phyloP scores from a whole-genome alignment of 2,329 filamentous ascomycete species.

The Venturia pyrina region DNA sequence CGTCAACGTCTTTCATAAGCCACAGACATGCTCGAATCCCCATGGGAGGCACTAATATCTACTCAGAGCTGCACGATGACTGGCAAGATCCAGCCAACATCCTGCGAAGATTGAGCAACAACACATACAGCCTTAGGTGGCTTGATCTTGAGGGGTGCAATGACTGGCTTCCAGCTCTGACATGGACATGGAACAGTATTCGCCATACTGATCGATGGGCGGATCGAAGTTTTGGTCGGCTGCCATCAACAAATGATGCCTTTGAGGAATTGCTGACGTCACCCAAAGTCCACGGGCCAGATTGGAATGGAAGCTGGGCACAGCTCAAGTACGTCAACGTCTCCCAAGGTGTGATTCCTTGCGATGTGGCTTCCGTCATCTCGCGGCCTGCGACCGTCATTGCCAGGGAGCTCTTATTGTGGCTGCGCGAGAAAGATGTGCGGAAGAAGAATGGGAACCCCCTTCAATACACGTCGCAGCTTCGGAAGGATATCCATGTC shows the following conservation, averaged over 20 bases:
- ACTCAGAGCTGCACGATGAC: slow-evolving; percentile 16
- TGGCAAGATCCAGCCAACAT: slow-evolving; percentile 44
- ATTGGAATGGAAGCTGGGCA: slow-evolving; percentile 35
- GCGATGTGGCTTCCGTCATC: slow-evolving; percentile 14
- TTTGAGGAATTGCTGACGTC: slow-evolving; percentile 12
- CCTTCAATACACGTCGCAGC: not conserved
- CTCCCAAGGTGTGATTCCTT: slow-evolving; percentile 36
- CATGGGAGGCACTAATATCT: slow-evolving; percentile 19
- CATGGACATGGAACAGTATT: not conserved
- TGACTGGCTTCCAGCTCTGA: slow-evolving; percentile 34
- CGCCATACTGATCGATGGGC: not conserved
- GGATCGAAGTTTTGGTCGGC: slow-evolving; percentile 1
- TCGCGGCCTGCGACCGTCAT: slow-evolving; percentile 13
- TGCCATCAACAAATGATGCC: not conserved
- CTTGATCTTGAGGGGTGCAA: slow-evolving; percentile 52
- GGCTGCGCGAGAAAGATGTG: slow-evolving; percentile 4
- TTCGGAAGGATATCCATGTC: slow-evolving; percentile 3
- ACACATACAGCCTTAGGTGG: slow-evolving; percentile 50
- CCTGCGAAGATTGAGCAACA: slow-evolving; percentile 41
- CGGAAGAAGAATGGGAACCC: not conserved
- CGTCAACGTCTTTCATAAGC: slow-evolving; percentile 35
- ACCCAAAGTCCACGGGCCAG: slow-evolving; percentile 18
- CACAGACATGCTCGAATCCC: slow-evolving; percentile 29
- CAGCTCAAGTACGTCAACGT: slow-evolving; percentile 32
- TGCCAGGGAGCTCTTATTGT: slow-evolving; percentile 13